phyloP scores from a whole-genome alignment of 176 grass and related monocot species.

The Puccinellia tenuiflora region DNA sequence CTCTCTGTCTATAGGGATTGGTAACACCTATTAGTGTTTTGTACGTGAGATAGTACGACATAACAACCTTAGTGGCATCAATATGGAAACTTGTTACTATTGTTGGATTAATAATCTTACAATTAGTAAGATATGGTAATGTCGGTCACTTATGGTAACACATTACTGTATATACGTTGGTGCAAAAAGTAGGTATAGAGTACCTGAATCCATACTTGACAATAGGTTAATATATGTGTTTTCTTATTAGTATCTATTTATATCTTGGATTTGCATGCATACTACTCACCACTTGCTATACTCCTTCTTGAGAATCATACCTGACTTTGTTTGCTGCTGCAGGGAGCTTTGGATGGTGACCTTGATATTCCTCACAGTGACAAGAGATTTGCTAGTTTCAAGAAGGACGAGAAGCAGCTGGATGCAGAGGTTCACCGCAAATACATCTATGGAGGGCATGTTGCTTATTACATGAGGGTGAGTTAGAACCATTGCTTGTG shows the following conservation, averaged over 20 bases:
- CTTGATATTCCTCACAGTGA: constrained; percentile 65
- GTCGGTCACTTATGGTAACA: neutral
- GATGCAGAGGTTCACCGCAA: constrained; percentile 54
- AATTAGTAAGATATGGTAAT: neutral
- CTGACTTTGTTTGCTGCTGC: neutral
- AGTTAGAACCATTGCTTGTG: neutral
- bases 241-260: neutral
- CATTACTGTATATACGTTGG: neutral
- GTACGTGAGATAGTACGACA: neutral
- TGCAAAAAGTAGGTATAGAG: neutral
- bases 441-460: constrained; percentile 60
- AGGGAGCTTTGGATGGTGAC: constrained; percentile 64
- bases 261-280: neutral
- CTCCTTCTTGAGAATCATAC: neutral
- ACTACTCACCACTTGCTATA: neutral
- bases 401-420: constrained; percentile 50
- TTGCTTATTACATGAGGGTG: constrained; percentile 56
- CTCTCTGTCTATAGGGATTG: neutral
- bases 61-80: neutral
- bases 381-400: no score
- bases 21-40: neutral
- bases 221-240: neutral
- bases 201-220: neutral
- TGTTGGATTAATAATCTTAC: neutral
- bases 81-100: neutral